Percentiles rank a stretch among this genome's conserved stretches.
Evolutionary conservation across 2,329 filamentous ascomycete genomes (phyloP).

Genomic region (Pseudogymnoascus sp.): DNA sequence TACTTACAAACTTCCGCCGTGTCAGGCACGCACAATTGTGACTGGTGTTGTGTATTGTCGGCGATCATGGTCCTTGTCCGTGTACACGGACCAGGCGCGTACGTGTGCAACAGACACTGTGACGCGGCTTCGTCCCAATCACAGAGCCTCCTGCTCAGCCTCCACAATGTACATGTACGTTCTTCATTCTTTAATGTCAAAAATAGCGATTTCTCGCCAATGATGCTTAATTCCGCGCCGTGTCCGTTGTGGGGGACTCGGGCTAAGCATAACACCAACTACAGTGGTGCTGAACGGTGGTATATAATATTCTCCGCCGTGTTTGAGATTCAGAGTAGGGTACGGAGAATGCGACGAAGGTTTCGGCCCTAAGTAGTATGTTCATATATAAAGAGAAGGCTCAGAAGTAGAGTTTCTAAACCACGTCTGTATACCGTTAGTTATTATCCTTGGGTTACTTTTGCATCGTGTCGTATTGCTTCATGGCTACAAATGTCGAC

Average conservation of each 20-base stretch:
- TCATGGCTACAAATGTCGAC: not conserved
- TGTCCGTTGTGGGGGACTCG: not conserved
- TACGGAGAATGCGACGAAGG: not conserved
- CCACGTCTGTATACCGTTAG: not conserved
- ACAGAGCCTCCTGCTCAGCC: conserved; percentile 3
- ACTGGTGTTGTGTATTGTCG: not conserved
- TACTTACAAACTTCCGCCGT: not conserved
- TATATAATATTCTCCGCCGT: not conserved
- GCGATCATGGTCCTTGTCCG: not conserved
- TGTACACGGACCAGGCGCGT: not conserved
- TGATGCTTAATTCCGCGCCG: not conserved
- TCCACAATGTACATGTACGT: not conserved
- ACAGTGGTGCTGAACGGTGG: not conserved
- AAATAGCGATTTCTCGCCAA: not conserved
- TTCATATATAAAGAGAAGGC: not conserved
- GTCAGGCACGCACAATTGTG: not conserved
- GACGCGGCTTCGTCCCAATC: not conserved
- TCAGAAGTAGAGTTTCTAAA: not conserved
- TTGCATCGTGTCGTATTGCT: not conserved
- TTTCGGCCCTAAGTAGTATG: not conserved
- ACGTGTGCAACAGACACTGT: not conserved
- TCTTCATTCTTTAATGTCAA: not conserved
- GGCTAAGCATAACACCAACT: not conserved
- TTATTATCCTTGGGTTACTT: not conserved
- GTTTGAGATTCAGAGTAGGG: not conserved